Conservation (phyloP, 164 flowering plant species). For the Sextonia rubra region DNA sequence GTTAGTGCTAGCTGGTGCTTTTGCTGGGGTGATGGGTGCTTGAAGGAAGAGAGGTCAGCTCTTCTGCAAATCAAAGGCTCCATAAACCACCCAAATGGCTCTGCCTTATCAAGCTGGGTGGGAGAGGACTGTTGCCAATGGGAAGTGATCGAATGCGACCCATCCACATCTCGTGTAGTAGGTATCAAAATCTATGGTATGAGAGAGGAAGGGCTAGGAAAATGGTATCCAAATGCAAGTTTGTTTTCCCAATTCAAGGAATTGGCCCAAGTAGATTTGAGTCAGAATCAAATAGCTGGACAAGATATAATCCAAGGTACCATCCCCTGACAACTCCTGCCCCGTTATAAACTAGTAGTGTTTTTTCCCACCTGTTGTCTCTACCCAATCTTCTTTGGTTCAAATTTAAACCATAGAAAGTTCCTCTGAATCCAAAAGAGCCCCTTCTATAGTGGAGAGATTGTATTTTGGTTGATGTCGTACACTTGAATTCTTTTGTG, state of each 20-base stretch:
- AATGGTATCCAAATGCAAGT: conserved; percentile 4
- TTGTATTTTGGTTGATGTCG: background rate
- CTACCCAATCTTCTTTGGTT: background rate
- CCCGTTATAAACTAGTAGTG: background rate
- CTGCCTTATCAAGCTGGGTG: conserved; percentile 4
- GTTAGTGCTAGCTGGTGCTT: background rate
- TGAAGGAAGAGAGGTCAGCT: conserved; percentile 6
- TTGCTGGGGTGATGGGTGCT: conserved; percentile 1
- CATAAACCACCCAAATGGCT: conserved; percentile 10
- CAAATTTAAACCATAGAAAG: background rate
- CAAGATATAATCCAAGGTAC: conserved; percentile 1
- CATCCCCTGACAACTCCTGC: too few relatives aligned
- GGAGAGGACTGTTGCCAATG: conserved; percentile 7
- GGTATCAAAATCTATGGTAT: background rate
- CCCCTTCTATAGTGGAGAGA: background rate
- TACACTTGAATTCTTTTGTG: background rate
- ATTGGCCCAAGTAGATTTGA: background rate
- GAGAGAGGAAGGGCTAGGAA: conserved; percentile 2
- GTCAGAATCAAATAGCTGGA: conserved; percentile 3
- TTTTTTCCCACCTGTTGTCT: background rate
- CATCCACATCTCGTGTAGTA: background rate
- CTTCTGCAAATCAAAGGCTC: conserved; percentile 5
- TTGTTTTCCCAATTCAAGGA: conserved; percentile 3
- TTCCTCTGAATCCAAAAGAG: background rate
- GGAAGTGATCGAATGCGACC: background rate